Percentiles rank a stretch among this genome's conserved stretches.
These are phyloP conservation scores for grape (Vitis vinifera) DNA, from an alignment of 164 flowering plant species.

Conservation along the genomic window DNA sequence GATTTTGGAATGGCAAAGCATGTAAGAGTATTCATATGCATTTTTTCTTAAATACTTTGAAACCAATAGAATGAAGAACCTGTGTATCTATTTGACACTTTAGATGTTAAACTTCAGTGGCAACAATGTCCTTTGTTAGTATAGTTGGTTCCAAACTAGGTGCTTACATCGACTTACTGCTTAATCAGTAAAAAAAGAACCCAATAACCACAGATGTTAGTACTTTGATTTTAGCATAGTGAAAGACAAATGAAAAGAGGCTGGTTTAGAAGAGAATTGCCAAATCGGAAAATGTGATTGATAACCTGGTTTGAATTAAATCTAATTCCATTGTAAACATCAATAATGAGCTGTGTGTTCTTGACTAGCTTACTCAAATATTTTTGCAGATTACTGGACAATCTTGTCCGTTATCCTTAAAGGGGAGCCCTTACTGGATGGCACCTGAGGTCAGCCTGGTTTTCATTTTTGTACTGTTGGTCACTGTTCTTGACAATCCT, in stretches of 20 bases:
- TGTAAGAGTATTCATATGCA: slow-evolving; percentile 36
- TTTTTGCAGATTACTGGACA: slow-evolving; percentile 43
- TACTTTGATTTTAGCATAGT: too few species aligned
- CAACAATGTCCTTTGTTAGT: background rate
- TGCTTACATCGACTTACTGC: background rate
- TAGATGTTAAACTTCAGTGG: background rate
- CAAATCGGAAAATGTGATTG: background rate
- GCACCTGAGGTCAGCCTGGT: slow-evolving; percentile 52
- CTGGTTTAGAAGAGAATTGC: background rate
- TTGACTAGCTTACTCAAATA: background rate
- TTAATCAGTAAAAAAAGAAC: too few species aligned
- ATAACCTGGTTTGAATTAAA: background rate
- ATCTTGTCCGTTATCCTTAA: slow-evolving; percentile 50
- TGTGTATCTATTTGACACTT: background rate
- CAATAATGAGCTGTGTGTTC: background rate
- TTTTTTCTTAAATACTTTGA: background rate
- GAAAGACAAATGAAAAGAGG: background rate
- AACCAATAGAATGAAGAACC: background rate
- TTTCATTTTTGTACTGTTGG: background rate
- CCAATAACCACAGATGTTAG: too few species aligned
- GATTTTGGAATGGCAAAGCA: slow-evolving; percentile 94
- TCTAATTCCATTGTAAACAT: background rate
- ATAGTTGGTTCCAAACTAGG: background rate
- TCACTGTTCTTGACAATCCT: background rate
- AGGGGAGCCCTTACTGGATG: slow-evolving; percentile 67